Percentiles rank a stretch among this genome's conserved stretches.
These are phyloP conservation scores for Balansia obtecta DNA, from an alignment of 2,329 filamentous ascomycete species.

Conservation along the genomic window DNA sequence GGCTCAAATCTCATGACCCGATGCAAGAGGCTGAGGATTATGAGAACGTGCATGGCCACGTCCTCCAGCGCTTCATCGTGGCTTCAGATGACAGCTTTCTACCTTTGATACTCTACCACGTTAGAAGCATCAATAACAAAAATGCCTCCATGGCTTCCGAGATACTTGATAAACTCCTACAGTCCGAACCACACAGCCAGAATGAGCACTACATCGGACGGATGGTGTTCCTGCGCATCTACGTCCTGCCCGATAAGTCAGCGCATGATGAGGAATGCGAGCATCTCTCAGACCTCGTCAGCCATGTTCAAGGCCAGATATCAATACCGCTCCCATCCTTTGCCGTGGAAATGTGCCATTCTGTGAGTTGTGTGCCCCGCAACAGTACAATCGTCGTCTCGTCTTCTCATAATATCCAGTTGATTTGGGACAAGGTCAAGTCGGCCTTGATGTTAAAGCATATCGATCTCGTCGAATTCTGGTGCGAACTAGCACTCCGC, in stretches of 20 bases:
- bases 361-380: slow-evolving; percentile 30
- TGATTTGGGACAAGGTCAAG: slow-evolving; percentile 75
- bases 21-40: slow-evolving; percentile 35
- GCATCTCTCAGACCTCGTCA: slow-evolving; percentile 15
- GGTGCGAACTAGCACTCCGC: slow-evolving; percentile 61
- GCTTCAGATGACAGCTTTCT: slow-evolving; percentile 49
- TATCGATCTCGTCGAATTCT: slow-evolving; percentile 45
- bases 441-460: slow-evolving; percentile 38
- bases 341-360: slow-evolving; percentile 55
- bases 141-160: slow-evolving; percentile 33
- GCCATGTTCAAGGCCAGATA: slow-evolving; percentile 29
- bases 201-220: slow-evolving; percentile 54
- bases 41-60: slow-evolving; percentile 32
- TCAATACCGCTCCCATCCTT: slow-evolving; percentile 39
- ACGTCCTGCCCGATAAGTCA: slow-evolving; percentile 43
- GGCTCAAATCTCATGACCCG: slow-evolving; percentile 50
- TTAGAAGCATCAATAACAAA: slow-evolving; percentile 50
- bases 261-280: slow-evolving; percentile 14
- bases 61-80: slow-evolving; percentile 50
- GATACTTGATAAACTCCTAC: slow-evolving; percentile 48
- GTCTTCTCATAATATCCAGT: slow-evolving; percentile 28
- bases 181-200: slow-evolving; percentile 38
- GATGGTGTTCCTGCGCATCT: slow-evolving; percentile 53
- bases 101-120: slow-evolving; percentile 52
- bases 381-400: too few relatives aligned